These are phyloP conservation scores for Forsythia viridissima DNA, from an alignment of 257 asterid genomes.

Conservation along the genomic window DNA sequence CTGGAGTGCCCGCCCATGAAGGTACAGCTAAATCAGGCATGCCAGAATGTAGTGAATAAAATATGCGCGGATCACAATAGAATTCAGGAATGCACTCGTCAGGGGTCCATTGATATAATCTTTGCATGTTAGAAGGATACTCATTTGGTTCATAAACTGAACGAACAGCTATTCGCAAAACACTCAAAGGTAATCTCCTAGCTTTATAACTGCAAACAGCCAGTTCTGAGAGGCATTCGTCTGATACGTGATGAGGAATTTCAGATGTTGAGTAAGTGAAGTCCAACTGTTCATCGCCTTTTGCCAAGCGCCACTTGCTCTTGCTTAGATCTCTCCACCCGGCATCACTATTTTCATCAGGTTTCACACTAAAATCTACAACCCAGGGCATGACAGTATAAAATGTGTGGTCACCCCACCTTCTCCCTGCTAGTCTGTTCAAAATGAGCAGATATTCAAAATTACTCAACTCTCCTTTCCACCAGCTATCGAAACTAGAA, in stretches of 20 bases:
- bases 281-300: constrained; percentile 98
- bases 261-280: constrained; percentile 96
- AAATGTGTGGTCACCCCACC: constrained; percentile 97
- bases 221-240: constrained; percentile 95
- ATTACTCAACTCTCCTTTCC: constrained; percentile 88
- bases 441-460: constrained; percentile 88
- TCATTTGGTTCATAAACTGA: constrained; percentile 99
- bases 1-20: constrained; percentile 84
- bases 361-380: constrained; percentile 75
- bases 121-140: constrained; percentile 95
- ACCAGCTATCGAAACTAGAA: constrained; percentile 78
- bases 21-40: constrained; percentile 96
- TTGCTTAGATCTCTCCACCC: constrained; percentile 96
- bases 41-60: constrained; percentile 79
- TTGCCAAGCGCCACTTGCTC: constrained; percentile 99
- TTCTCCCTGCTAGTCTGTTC: constrained; percentile 87
- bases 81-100: constrained; percentile 99
- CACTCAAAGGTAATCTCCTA: constrained; percentile 87
- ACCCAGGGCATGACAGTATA: constrained; percentile 95
- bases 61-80: constrained; percentile 82
- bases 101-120: constrained; percentile 97
- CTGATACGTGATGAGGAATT: constrained; percentile 94
- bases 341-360: constrained; percentile 58
- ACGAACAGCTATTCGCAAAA: constrained; percentile 83
- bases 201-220: constrained; percentile 99